Evolutionary conservation across 192 early-diverging fungal genomes (phyloP), one percentile per base, ranked within the genome.

Genomic region (Hyaloraphidium curvatum): DNA sequence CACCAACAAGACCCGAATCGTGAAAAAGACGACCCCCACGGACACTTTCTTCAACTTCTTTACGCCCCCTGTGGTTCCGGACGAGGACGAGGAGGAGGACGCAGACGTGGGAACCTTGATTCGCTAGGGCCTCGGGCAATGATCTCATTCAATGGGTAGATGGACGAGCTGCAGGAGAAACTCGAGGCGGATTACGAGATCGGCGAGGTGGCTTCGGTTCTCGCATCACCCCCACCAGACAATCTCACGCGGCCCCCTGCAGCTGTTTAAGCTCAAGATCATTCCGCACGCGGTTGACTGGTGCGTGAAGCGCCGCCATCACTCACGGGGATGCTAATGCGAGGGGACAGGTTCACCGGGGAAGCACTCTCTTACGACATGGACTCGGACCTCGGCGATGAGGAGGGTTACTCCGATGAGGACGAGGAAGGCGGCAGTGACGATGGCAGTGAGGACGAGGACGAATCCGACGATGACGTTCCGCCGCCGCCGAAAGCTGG

Each of bases 21-120:
- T 97, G 65, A 99, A 94, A 81, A 87, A 83, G 61, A 90, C 88
- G 29, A 89, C 97, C 28, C 93, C 88, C 22, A 77, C 85, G 28
- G 88, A 89, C 53, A 90, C 91, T 52, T 99, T 99, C 80, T 99
- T 99, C 77, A 78, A 73, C 50, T 97, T 97, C 80, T 99, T 99
- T 70, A 76, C 62, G 27, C 83, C 88, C 33, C 72, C 68, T 9
- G 60, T 51, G 28, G 55, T 60, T 14, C 85, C 86, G 37, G 73
- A 71, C 17, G 82, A 84, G 7, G 75, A 82, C 30, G 75, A 81
- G 50, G 73, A 75, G 35, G 86, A 84, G 21, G 78, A 72, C 26
- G 28, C 39, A 33, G 22, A 1, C 23, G n/a, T 17, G n/a, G 19
- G 27, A 28, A 52, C 19, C 23, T 21, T 2, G 27, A 52, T 52